Base-by-base conservation (phyloP, 179 eudicot species). In the Gypsophila paniculata region DNA sequence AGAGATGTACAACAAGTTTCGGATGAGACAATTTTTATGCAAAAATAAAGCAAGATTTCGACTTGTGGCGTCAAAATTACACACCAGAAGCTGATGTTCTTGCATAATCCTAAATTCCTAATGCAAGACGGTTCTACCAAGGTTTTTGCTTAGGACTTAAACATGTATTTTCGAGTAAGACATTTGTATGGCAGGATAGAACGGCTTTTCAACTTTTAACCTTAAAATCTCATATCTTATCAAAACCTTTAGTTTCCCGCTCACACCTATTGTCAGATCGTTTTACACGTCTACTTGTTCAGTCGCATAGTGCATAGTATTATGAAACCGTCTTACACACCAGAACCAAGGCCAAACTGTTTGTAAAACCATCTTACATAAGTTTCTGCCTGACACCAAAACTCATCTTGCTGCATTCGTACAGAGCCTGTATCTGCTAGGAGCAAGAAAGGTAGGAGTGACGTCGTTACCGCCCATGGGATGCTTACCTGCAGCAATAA, bases 381-480 rank as follows among this genome's bases (percentile, higher is more conserved):
- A 58, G 10, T 5, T 29, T 62, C 9, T 17, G 13, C 48, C 15
- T 34, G 6, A 13, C 21, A 62, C 14, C 6, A 8, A 17, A 5
- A 62, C 48, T 12, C 5, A 0, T 21, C 38, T 17, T 65, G 49
- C 11, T 39, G 25, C 0, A 39, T 39, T 46, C 2, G 17, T 62
- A 75, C 87, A 94, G 99, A 86, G 83, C 46, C 69, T 94, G 72
- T 94, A 94, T 48, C 72, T 73, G 72, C 64, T 88, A 71, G 99
- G 99, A 81, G 99, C 97, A 65, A 87, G 97, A 61, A 94, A 83
- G 81, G 82, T 94, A 3, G 99, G 99, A 53, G 99, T 90, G 36
- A 79, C 96, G 29, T 88, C 97, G 14, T 72, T 94, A 80, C 96
- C 99, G 22, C 99, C 99, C 8, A 46, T 91, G 12, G 99, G 99